Base-by-base conservation (phyloP, 164 flowering plant species). In the Nymphaea thermarum region DNA sequence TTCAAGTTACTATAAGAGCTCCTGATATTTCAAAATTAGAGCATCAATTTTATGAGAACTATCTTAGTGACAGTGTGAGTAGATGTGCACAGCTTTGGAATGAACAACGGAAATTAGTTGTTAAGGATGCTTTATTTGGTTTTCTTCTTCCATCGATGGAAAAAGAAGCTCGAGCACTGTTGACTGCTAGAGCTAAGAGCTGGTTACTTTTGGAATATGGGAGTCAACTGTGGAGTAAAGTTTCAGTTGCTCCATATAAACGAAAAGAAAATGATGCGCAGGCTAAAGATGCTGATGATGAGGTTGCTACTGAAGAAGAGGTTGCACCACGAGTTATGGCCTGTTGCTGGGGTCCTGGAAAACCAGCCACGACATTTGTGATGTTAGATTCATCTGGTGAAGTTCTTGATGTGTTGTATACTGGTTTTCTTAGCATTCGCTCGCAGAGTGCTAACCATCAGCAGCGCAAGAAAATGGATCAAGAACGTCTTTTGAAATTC, bases 301-400 rank as follows among this genome's bases (percentile, higher is more conserved):
- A 90, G 73, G 65, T 68, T 67, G 70, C 66, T 63, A 72, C 88
- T 43, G 96, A 91, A 69, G 96, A 94, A 44, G 96, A 87, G 65
- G 81, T 84, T 70, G 92, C 91, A 70, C 92, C 96, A 8, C 81
- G 86, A 80, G 96, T 90, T 70, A 85, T 91, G 96, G 99, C 99
- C 66, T 94, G 98, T 72, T 91, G 96, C 75, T 91, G 99, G 99
- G 97, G 96, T 45, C 94, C 92, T 70, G 96, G 96, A 65, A 95
- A 87, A 73, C 98, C 99, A 53, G 86, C 92, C 17, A 92, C 92
- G 6, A 88, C 98, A 65, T 95, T 95, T 81, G 98, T 92, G 71
- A 91, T 92, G 98, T 69, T 95, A 74, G 96, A 92, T 79, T 86
- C 98, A 42, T 81, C 90, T n/a, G 99, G 99, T 18, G 96, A 90